Evolutionary conservation across 805 yeast genomes (phyloP).

Genomic region (Candida khao-thaluensis): DNA sequence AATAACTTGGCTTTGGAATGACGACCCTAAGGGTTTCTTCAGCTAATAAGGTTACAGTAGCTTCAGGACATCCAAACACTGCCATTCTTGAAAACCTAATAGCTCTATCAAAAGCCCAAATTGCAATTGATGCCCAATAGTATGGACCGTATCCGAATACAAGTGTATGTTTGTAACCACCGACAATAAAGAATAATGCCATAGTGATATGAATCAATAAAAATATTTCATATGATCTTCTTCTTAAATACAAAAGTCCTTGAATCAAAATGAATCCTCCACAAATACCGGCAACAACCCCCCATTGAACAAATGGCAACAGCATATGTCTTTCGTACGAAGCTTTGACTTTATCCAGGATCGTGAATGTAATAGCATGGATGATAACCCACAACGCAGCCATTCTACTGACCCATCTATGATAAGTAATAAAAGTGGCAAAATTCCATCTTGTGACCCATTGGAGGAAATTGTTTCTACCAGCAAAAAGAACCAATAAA

Average conservation of each 20-base stretch:
- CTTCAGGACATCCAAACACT: conserved; percentile 32
- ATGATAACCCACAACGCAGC: conserved; percentile 39
- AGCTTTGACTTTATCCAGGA: conserved; percentile 22
- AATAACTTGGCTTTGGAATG: conserved; percentile 36
- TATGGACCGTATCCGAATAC: conserved; percentile 26
- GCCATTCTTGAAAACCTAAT: conserved; percentile 31
- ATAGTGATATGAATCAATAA: conserved; percentile 31
- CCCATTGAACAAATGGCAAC: conserved; percentile 25
- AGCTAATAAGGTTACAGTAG: conserved; percentile 33
- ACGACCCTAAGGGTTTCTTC: conserved; percentile 39
- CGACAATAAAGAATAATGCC: conserved; percentile 46
- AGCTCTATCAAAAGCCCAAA: conserved; percentile 39
- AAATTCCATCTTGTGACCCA: conserved; percentile 54
- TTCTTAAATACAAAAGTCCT: conserved; percentile 52
- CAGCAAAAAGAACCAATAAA: conserved; percentile 60
- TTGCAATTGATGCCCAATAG: conserved; percentile 33
- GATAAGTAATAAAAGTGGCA: conserved; percentile 55
- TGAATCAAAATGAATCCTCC: conserved; percentile 47
- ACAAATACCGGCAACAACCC: conserved; percentile 27
- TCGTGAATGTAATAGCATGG: conserved; percentile 57
- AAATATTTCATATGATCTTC: conserved; percentile 52
- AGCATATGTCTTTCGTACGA: conserved; percentile 15
- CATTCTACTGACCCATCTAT: conserved; percentile 55
- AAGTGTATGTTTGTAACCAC: conserved; percentile 54
- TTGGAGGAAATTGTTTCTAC: conserved; percentile 67